These are phyloP conservation scores for Arctium lappa DNA, from an alignment of 129 eudicot genomes.

Conservation along the genomic window DNA sequence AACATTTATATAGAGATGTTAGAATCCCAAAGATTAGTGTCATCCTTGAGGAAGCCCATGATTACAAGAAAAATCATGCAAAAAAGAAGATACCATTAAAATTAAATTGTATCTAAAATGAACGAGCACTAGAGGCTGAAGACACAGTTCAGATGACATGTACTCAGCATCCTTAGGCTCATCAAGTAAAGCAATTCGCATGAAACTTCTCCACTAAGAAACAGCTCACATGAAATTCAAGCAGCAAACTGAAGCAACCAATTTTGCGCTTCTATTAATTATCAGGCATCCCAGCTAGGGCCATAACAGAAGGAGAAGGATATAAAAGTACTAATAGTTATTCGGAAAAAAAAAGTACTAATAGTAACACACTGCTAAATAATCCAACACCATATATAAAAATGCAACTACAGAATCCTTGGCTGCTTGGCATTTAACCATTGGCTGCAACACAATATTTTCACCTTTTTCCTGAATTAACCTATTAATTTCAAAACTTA, in stretches of 20 bases:
- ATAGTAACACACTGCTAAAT: neutral
- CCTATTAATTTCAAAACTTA: neutral
- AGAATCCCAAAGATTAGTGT: slow-evolving; percentile 6
- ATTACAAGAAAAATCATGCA: neutral
- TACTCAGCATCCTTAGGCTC: neutral
- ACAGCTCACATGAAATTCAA: neutral
- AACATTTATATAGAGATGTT: slow-evolving; percentile 10
- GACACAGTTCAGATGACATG: neutral
- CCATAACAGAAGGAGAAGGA: neutral
- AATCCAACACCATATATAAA: neutral
- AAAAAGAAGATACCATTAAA: neutral
- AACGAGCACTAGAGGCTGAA: neutral
- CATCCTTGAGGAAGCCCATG: neutral
- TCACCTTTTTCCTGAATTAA: neutral
- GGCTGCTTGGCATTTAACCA: neutral
- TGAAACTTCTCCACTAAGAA: neutral
- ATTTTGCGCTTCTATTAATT: neutral
- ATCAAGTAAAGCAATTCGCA: neutral
- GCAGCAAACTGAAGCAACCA: neutral
- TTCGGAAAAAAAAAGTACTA: neutral
- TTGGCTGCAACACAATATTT: neutral
- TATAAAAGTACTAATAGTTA: neutral
- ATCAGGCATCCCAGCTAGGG: neutral
- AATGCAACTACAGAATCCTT: neutral
- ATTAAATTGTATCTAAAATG: neutral